Evolutionary conservation across 75 land plant species (phyloP), one percentile per base, ranked within the genome.

Genomic region (Chamaecyparis obtusa): DNA sequence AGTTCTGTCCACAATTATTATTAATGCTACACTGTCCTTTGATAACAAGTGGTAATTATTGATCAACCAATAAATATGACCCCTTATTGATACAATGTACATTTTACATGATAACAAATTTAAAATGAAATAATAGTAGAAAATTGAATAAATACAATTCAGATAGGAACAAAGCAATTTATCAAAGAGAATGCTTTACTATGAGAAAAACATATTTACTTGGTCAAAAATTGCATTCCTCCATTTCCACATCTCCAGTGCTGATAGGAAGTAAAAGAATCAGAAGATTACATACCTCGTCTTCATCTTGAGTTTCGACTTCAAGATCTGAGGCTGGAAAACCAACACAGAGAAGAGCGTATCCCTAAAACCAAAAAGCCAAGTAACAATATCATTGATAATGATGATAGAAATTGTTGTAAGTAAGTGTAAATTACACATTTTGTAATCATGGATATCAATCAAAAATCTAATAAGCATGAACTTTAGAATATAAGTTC

Each of bases 241-340:
- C 46, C 11, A 33, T n/a, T 85, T 24, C 37, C 9, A 33, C 21
- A 56, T 85, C 57, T 19, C 77, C 36, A 37, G 35, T 3, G 30
- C 51, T 10, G 6, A 27, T 81, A 5, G n/a, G 83, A 3, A 80
- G 24, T 81, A n/a, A 43, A 46, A n/a, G 86, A 76, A 76, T 43
- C 32, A 86, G 44, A 78, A 37, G 30, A 46, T 14, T 35, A 56
- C 2, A 88, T 91, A 95, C 99, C 97, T 98, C 99, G 88, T 98
- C 99, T 86, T 98, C 99, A 93, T 98, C 99, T 89, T 98, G 99
- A 14, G 99, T 98, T 91, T 98, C 99, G 11, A 98, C 98, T 90
- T 95, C 99, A 84, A 98, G 69, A 88, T 98, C 99, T 77, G 99
- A 93, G 21, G 93, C 91, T 35, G 99, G 95, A 82, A 91, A 98